Evolutionary conservation across 805 yeast genomes (phyloP).

Genomic region (Spathaspora girioi): DNA sequence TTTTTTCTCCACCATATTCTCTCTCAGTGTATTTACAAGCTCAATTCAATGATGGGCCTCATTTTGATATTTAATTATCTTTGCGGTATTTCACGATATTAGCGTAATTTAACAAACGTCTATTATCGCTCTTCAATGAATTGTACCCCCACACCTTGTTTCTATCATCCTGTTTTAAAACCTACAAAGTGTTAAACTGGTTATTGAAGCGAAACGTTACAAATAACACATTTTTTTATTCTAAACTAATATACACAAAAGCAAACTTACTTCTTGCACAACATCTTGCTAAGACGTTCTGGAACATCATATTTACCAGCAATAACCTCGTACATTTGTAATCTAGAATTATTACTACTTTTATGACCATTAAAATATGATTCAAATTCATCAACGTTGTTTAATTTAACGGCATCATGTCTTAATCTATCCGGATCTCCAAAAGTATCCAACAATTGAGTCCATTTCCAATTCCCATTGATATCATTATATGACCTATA

Average conservation of each 20-base stretch:
- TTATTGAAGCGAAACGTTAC: no score
- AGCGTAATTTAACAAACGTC: no score
- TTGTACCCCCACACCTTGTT: no score
- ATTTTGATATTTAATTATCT: no score
- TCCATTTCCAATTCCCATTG: conserved; percentile 80
- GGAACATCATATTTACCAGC: conserved; percentile 26
- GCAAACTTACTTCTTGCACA: conserved; percentile 3
- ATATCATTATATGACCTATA: conserved; percentile 77
- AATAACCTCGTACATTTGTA: conserved; percentile 21
- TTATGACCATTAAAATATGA: not conserved
- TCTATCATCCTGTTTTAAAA: no score
- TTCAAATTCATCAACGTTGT: conserved; percentile 18
- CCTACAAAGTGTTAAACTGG: no score
- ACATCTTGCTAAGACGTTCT: conserved; percentile 13
- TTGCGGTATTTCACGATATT: no score
- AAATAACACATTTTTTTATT: no score
- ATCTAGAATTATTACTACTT: conserved; percentile 4
- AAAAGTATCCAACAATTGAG: conserved; percentile 59
- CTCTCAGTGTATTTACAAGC: no score
- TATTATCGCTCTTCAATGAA: no score
- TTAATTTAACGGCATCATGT: conserved; percentile 20
- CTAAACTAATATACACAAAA: not conserved
- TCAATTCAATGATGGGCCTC: no score
- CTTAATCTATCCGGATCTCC: conserved; percentile 39
- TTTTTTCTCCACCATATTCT: no score